Percentiles rank a stretch among this genome's conserved stretches.
phyloP scores from a whole-genome alignment of 2,329 filamentous ascomycete genomes.

The Neoarthrinium moseri region DNA sequence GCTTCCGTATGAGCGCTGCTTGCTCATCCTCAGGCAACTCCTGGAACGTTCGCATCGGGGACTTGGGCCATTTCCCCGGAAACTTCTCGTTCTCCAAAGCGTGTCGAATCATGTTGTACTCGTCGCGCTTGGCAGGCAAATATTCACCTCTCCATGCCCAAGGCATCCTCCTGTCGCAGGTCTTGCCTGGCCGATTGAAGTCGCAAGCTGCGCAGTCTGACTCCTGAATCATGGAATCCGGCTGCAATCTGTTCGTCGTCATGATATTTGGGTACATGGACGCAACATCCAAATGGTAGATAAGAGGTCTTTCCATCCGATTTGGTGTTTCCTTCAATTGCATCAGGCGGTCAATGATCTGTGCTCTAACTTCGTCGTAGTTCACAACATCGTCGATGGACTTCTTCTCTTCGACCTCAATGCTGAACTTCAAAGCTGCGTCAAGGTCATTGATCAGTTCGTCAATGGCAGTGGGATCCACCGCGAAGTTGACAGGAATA shows the following conservation, averaged over 20 bases:
- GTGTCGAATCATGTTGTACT: conserved; percentile 98
- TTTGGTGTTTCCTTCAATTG: conserved; percentile 81
- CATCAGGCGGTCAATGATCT: conserved; percentile 71
- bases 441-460: conserved; percentile 86
- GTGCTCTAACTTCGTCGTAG: conserved; percentile 79
- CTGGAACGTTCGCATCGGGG: conserved; percentile 71
- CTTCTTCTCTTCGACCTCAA: conserved; percentile 81
- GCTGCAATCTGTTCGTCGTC: conserved; percentile 97
- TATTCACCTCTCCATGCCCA: conserved; percentile 99
- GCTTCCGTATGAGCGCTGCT: conserved; percentile 75
- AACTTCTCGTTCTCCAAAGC: conserved; percentile 91
- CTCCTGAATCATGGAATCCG: conserved; percentile 98
- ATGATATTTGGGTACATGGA: conserved; percentile 99
- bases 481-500: conserved; percentile 88
- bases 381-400: conserved; percentile 76
- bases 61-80: conserved; percentile 72
- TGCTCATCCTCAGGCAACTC: conserved; percentile 83
- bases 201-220: conserved; percentile 96
- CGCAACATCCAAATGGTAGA: conserved; percentile 97
- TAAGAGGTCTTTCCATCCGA: conserved; percentile 79
- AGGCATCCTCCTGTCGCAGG: conserved; percentile 88
- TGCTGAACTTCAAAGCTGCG: conserved; percentile 83
- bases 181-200: conserved; percentile 96
- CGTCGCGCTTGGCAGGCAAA: conserved; percentile 89
- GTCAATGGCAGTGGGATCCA: conserved; percentile 87